A percentile compares a stretch with the other conserved stretches of the same genome.
These are phyloP conservation scores for Dichotomopilus funicola DNA, from an alignment of 2,329 filamentous ascomycete genomes.

Conservation along the genomic window DNA sequence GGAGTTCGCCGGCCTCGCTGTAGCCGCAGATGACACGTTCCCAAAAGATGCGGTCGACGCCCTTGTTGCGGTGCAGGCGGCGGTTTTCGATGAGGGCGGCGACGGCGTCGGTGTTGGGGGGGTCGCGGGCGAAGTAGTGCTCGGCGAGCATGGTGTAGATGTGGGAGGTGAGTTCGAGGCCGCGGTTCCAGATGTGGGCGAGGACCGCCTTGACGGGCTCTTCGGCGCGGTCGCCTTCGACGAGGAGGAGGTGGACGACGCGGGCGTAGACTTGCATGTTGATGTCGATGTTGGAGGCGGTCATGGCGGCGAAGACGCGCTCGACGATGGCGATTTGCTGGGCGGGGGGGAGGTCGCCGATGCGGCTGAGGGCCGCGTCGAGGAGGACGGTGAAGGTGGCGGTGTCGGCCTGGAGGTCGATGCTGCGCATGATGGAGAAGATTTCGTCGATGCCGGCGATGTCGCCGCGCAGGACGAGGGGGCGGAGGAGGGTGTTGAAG, in stretches of 20 bases:
- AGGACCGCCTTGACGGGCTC: constrained; percentile 55
- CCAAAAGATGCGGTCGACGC: constrained; percentile 58
- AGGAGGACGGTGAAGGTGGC: constrained; percentile 69
- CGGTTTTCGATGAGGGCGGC: constrained; percentile 53
- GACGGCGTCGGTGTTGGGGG: constrained; percentile 55
- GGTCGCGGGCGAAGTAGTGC: constrained; percentile 54
- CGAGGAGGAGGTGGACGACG: constrained; percentile 59
- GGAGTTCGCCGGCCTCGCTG: constrained; percentile 45
- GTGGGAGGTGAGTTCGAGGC: constrained; percentile 51
- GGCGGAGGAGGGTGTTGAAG: constrained; percentile 64
- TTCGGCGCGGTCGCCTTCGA: constrained; percentile 36
- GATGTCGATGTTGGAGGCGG: constrained; percentile 48
- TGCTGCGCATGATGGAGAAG: constrained; percentile 52
- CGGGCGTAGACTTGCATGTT: constrained; percentile 62
- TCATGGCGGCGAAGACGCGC: constrained; percentile 52
- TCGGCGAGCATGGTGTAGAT: constrained; percentile 71
- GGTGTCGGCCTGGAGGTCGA: constrained; percentile 52
- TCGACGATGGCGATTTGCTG: constrained; percentile 48
- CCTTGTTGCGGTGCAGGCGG: constrained; percentile 33
- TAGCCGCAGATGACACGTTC: constrained; percentile 65
- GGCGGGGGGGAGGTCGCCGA: constrained; percentile 35
- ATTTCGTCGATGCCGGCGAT: constrained; percentile 44
- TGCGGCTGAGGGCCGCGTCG: constrained; percentile 45
- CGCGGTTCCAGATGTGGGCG: constrained; percentile 50
- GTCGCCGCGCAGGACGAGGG: constrained; percentile 46